Conservation (phyloP, 2,329 filamentous ascomycete genomes). For the Penicillium verrucosum region DNA sequence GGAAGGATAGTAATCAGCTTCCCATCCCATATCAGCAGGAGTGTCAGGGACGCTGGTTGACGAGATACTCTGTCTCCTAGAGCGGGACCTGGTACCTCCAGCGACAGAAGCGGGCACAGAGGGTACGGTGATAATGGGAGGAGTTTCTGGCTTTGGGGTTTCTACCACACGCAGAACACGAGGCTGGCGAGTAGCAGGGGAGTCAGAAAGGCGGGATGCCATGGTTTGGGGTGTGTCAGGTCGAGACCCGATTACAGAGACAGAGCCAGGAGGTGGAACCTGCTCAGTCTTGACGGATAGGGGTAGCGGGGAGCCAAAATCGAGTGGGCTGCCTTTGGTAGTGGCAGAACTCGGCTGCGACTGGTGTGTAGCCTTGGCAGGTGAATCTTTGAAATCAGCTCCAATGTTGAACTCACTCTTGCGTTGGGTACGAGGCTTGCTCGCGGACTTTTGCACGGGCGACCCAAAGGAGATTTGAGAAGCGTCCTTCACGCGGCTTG, state of each 20-base stretch:
- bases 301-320: conserved; percentile 30
- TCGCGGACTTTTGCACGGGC: conserved; percentile 36
- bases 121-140: conserved; percentile 31
- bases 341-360: conserved; percentile 6
- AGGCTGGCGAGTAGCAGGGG: conserved; percentile 41
- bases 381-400: conserved; percentile 17
- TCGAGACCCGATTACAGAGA: conserved; percentile 43
- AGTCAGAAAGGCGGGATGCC: conserved; percentile 38
- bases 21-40: conserved; percentile 58
- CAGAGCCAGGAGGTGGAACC: conserved; percentile 26
- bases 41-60: conserved; percentile 60
- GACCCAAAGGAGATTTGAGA: conserved; percentile 43
- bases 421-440: conserved; percentile 25
- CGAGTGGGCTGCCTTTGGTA: conserved; percentile 34
- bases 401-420: conserved; percentile 20
- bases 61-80: conserved; percentile 45
- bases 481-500: conserved; percentile 29
- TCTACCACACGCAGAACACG: conserved; percentile 57
- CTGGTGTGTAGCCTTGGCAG: conserved; percentile 6
- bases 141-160: conserved; percentile 52
- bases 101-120: conserved; percentile 31
- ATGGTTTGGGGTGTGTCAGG: conserved; percentile 48
- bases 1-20: conserved; percentile 57
- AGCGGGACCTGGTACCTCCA: conserved; percentile 31
- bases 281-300: conserved; percentile 26